Base-by-base conservation (phyloP, 1,139 yeast genomes). In the Chernovozyma sophiae-reginae region DNA sequence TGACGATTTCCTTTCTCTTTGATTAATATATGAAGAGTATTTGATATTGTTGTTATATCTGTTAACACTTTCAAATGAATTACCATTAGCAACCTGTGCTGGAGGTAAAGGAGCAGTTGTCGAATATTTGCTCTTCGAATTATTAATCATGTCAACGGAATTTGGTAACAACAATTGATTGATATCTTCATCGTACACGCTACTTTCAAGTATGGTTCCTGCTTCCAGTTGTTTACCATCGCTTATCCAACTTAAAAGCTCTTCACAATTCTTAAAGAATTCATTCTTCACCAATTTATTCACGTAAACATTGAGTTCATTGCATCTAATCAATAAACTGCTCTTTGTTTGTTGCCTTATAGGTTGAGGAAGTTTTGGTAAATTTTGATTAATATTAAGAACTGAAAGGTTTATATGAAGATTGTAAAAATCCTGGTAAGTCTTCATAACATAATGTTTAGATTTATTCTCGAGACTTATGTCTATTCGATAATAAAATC, bases 291-390 rank as follows among this genome's bases (percentile, higher is more conserved):
- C 32, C 18, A 61, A 44, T 25, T 55, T 50, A 41, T 56, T 59
- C 40, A 68, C 50, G 48, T 70, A 70, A 3, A 49, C 48, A 41
- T 62, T 58, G 37, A 70, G 53, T 32, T 63, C 70, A 25, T 50
- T 48, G 40, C 71, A 64, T 14, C 73, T 45, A 12, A 47, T 43
- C 26, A 50, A 46, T 19, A 57, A 41, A 44, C 33, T 52, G 52
- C 25, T 41, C 41, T 32, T 40, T 31, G 38, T 36, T 39, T n/a
- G 35, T 37, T 37, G 50, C 43, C 33, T 34, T 23, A 64, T 53
- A 10, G 73, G 74, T 31, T 62, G 66, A 0, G 74, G 74, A 26
- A 68, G 52, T 36, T 53, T 56, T 4, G 73, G 73, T 16, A 68
- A 46, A 6, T 40, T 38, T 10, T 45, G 41, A 19, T 31, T 31